Evolutionary conservation across 257 asterid genomes (phyloP).

Genomic region (Misopates orontium): DNA sequence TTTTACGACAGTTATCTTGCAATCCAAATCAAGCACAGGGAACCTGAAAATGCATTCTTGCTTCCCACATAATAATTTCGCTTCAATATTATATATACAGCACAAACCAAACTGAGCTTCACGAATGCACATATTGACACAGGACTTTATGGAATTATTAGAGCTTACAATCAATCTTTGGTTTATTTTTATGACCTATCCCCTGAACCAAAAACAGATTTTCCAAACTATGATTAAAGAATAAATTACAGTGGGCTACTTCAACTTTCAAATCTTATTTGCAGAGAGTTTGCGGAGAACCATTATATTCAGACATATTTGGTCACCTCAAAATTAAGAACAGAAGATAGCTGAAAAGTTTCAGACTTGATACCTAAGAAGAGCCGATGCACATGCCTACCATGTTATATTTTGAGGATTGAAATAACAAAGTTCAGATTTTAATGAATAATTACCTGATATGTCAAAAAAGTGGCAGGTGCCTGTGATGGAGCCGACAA

Average conservation of each 20-base stretch:
- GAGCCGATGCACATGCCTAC: background rate
- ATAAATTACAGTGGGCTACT: too few species aligned
- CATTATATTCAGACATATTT: background rate
- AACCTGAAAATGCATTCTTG: background rate
- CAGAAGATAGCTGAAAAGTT: background rate
- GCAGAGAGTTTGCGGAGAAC: background rate
- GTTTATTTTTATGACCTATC: too few species aligned
- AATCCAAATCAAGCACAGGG: background rate
- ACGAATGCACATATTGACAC: too few species aligned
- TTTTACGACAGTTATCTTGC: background rate
- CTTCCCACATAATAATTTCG: too few species aligned
- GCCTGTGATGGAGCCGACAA: constrained; percentile 77
- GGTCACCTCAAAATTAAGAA: background rate
- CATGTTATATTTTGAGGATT: too few species aligned
- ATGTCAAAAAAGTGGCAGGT: constrained; percentile 63
- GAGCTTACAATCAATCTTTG: too few species aligned
- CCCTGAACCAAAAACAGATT: too few species aligned
- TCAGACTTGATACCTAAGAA: background rate
- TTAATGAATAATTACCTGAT: constrained; percentile 53
- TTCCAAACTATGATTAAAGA: too few species aligned
- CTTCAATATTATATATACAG: too few species aligned
- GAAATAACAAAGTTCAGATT: background rate
- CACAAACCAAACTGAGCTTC: too few species aligned
- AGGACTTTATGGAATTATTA: too few species aligned
- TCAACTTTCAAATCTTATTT: too few species aligned